Evolutionary conservation across 1,139 yeast species (phyloP), one percentile per base, ranked within the genome.

Genomic region (Lodderomyces oxycetoniae): DNA sequence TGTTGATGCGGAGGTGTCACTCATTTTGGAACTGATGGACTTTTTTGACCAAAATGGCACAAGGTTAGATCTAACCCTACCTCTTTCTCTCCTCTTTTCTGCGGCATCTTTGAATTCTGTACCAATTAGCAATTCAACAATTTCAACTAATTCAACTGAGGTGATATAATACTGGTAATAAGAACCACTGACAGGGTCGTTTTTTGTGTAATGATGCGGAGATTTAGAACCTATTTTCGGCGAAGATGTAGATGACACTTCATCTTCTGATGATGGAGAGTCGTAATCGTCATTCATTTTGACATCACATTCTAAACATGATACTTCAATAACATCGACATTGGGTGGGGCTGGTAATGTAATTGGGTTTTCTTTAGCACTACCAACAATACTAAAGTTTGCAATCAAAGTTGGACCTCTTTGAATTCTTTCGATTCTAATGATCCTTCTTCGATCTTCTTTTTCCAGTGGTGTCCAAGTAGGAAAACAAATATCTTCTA

Each of bases 41-140:
- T 64, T 73, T 50, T 72, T 74, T 22, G 75, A 69, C 85, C 84
- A 78, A 48, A 75, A 77, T n/a, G 82, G 81, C 30, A 77, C 80
- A 53, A 78, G 61, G 46, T 78, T 78, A 34, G 79, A 73, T 52
- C 84, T 61, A 30, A 78, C 74, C 40, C 85, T 59, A 12, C 84
- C 84, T 34, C 83, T 53, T 49, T 78, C 84, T 41, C 74, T 67
- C 42, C 80, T 61, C 42, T 75, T 67, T 38, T 68, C 74, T 5
- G 64, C 66, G 7, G 76, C 63, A 38, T 72, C 74, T 36, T 55
- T 59, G 24, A 57, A 50, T 41, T 67, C 67, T 9, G 73, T 64
- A 2, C 77, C 77, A 44, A 77, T 74, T 30, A 78, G 53, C 32
- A 77, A 53, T 54, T 78, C 84, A 26, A 78, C 80, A 41, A 78